Base-by-base conservation (phyloP, 139 green algal species). In the Picochlorum sp. region DNA sequence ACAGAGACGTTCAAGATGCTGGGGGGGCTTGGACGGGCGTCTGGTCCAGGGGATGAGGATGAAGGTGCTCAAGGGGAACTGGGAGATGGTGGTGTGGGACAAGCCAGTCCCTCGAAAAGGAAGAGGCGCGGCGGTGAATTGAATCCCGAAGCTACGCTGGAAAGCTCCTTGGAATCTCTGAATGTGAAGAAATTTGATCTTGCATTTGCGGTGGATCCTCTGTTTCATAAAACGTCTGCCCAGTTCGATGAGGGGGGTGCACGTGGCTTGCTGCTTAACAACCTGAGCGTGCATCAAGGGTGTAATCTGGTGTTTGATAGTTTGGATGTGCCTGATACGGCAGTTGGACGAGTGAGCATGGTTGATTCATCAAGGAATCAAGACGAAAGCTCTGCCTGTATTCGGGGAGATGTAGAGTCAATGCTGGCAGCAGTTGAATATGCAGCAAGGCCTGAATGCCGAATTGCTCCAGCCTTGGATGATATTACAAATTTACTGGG, bases 171-270 rank as follows among this genome's bases (percentile, higher is more conserved):
- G 28, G 84, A 88, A 24, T 67, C 75, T 10, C 69, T 94, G 10
- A 82, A 83, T 33, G 61, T 81, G 28, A 93, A 93, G 63, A 85
- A 86, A 51, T 75, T 87, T 32, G 86, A 91, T 37, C 45, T 82
- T 35, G 70, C 75, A 2, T 85, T 84, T 58, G 64, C 70, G 7
- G 73, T 85, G 12, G 82, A 89, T 73, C 82, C 82, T 7, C 69
- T 89, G 54, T 95, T 95, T 70, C 81, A 93, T 45, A 80, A 85
- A 41, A 95, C 79, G 6, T 86, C 74, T 10, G 84, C 84, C 3
- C 82, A 93, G 67, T 95, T 95, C 73, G 88, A 95, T 59, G 82
- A 89, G 63, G 87, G 80, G 35, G 81, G 81, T 25, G 72, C 81
- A 30, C 61, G 69, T 60, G 85, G 85, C 7, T 72, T 94, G 40